Evolutionary conservation across 495 filamentous ascomycete species (phyloP), one percentile per base, ranked within the genome.

Genomic region (Hyaloscypha variabilis): DNA sequence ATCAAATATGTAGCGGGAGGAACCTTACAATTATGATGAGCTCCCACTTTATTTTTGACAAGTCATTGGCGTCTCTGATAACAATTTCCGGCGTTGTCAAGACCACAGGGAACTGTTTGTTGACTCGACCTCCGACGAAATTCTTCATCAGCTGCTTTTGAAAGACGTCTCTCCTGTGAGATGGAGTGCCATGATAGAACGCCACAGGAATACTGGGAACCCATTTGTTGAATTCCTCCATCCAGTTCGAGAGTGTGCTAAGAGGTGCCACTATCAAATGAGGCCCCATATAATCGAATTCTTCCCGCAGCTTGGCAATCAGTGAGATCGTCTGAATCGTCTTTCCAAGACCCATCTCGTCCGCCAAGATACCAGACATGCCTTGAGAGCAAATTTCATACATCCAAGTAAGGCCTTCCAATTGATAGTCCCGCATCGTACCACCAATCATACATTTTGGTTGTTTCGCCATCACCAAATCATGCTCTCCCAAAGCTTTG

Each of bases 281-380:
- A 0, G 95, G 95, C 0, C 95, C 95, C 17, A 79, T 72, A 52
- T 92, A 91, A 19, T 88, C 84, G 56, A 92, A 88, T 62, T 93
- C 90, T 72, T 97, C 93, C 72, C 94, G 87, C 26, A 98, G 79
- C 68, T 94, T 90, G 0, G 95, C 95, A 49, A 98, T 85, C 65
- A 98, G 85, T 0, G 92, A 90, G 46, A 98, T 98, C 0, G 94
- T 91, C 76, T 99, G 95, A 2, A 99, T 84, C 0, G 94, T 98
- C 80, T 98, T 98, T 69, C 94, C 94, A 28, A 98, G 76, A 1
- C 95, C 95, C 95, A 99, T 99, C 76, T 99, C 95, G 72, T 99
- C 95, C 0, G 95, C 95, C 25, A 99, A 75, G 66, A 99, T 99
- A 0, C 95, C 95, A 71, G 93, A 96, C 72, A 98, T 82, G 5